Base-by-base conservation (phyloP, 1,139 yeast species). In the Taphrina betulina region DNA sequence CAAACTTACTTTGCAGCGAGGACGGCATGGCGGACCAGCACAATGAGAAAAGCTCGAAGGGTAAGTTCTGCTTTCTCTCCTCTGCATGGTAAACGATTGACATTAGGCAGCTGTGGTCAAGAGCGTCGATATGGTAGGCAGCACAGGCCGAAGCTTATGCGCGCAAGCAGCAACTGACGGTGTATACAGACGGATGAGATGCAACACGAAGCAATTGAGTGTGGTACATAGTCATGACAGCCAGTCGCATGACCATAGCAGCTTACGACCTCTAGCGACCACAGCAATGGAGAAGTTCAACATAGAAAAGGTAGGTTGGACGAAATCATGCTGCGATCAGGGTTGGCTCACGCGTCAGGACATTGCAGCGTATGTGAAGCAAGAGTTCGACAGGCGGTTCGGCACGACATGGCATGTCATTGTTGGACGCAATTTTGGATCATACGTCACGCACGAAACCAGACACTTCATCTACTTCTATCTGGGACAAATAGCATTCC, bases 331-430 rank as follows among this genome's bases (percentile, higher is more conserved):
- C 28, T 8, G 17, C 19, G 17, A 24, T 2, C 20, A 7, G 22
- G 3, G 8, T 16, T 29, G 17, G 19, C 29, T 20, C 16, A 19
- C 33, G 12, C 10, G 8, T 60, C 78, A 84, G 65, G 96, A 90
- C 62, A 77, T 88, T 45, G 96, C 98, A 14, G 82, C 88, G 0
- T 78, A 74, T 61, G 74, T 90, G 62, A 92, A 92, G 73, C 86
- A 85, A 67, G 88, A 83, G 63, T 68, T 82, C 63, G 90, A 84
- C 67, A 71, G 74, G 40, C 68, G 71, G 58, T 84, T 78, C 64
- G 96, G 96, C 0, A 80, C 85, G 43, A 82, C 95, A 22, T 92
- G 98, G 98, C 97, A 92, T 69, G 94, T 89, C 28, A 81, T 92
- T 59, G 96, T 89, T 53, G 99, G 98, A 28, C 82, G 83, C 69